Base-by-base conservation (phyloP, 805 yeast genomes). In the Ogataea minuta region DNA sequence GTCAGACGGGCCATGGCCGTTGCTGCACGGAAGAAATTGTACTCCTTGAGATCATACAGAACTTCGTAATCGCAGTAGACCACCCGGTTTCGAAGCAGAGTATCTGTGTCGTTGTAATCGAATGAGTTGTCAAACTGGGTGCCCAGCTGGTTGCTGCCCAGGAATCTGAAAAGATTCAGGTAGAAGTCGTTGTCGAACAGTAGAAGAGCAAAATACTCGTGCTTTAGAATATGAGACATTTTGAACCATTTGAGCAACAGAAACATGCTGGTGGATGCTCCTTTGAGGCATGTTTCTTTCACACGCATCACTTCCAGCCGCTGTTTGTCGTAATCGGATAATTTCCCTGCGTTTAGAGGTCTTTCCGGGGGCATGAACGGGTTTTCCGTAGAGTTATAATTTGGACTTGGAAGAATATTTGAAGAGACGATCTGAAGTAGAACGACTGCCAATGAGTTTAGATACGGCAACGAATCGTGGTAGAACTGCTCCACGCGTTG, bases 241-340 rank as follows among this genome's bases (percentile, higher is more conserved):
- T 84, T 85, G 57, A 86, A 82, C 96, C 97, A 90, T 51, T 73
- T 74, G 23, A 82, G 56, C 14, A 93, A 55, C 14, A 76, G 50
- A 9, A 64, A 50, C 1, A 87, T 39, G 1, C 79, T 71, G 2
- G 76, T 74, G 0, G 82, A 67, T 2, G 81, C 64, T 4, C 81
- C 74, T 48, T 80, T 83, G 36, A 82, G 53, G 1, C 81, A 66
- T 3, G 77, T 62, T 50, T 84, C 91, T 47, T 81, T 82, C n/a
- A 76, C 66, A 45, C 82, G 70, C 4, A 68, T 45, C 2, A 79
- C 65, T 48, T 82, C 89, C 14, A 79, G 62, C 45, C 72, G 71
- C 39, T 66, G 73, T 23, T 49, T 59, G 8, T 56, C 60, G 25
- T 48, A 46, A 6, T 50, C 50, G 3, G 55, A 40, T 13, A 60